Evolutionary conservation across 2,329 filamentous ascomycete species (phyloP).

Genomic region (Fusarium beomiforme): DNA sequence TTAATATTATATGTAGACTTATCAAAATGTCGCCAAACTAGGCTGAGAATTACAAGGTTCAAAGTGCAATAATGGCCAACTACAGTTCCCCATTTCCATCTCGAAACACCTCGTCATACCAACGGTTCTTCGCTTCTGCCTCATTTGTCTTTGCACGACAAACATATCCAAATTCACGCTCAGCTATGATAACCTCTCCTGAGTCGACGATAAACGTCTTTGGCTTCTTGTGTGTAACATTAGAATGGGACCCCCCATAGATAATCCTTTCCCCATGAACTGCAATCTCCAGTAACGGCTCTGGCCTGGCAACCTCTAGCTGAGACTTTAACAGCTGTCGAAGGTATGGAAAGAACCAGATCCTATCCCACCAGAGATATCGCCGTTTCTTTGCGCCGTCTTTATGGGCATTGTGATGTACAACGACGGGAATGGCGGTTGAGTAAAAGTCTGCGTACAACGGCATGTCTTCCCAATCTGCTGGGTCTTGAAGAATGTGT

Average conservation of each 20-base stretch:
- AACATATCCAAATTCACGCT: background rate
- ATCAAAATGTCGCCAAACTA: too few species aligned
- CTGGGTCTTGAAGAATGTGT: accelerated
- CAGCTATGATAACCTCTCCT: accelerated
- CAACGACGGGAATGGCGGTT: conserved; percentile 22
- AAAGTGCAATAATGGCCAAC: too few species aligned
- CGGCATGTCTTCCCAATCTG: conserved; percentile 34
- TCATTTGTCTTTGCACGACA: background rate
- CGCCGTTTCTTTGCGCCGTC: conserved; percentile 22
- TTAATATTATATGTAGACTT: too few species aligned
- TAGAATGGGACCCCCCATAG: conserved; percentile 14
- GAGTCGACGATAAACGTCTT: background rate
- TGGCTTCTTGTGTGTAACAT: conserved; percentile 6
- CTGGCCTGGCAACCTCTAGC: background rate
- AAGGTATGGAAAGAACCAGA: conserved; percentile 36
- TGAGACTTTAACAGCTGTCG: conserved; percentile 1
- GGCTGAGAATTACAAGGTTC: too few species aligned
- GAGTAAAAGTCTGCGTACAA: conserved; percentile 35
- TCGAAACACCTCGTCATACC: conserved; percentile 28
- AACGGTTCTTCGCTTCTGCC: background rate
- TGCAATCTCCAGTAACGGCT: background rate
- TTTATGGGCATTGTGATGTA: conserved; percentile 37
- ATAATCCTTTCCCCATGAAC: background rate
- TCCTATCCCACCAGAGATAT: conserved; percentile 30
- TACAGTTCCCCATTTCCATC: conserved; percentile 11